Base-by-base conservation (phyloP, 1,284 basidiomycete species). In the Agroathelia rolfsii region DNA sequence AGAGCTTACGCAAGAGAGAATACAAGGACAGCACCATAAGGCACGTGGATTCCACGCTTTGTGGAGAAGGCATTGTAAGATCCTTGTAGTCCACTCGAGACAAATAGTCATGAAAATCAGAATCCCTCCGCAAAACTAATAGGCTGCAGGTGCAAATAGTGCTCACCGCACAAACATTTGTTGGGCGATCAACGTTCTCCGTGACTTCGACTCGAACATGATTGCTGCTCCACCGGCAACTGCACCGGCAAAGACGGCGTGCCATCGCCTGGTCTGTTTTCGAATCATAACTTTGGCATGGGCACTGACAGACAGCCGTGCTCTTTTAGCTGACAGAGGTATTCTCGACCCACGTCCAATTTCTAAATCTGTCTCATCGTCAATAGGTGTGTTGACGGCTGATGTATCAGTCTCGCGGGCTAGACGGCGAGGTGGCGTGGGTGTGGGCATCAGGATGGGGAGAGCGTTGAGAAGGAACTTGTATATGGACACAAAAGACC, bases 81-180 rank as follows among this genome's bases (percentile, higher is more conserved):
- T 1, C 87, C 87, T 49, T 93, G 86, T 13, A 93, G 55, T 1
- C 89, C 88, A 31, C 83, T 86, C 36, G 10, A 38, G 12, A 18
- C 18, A 29, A 31, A 25, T 35, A 28, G 11, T 32, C n/a, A 24
- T 27, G 6, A 36, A 17, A 30, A 15, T 3, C 14, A 25, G n/a
- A 13, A 16, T 6, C 24, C 24, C n/a, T 32, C 15, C 25, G 22
- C 11, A 27, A 8, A 9, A 18, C 9, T 19, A 9, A 15, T 19
- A 18, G 5, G 9, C 26, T 20, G 15, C 5, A 12, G 18, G 11
- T n/a, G 14, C 3, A 19, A 38, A 22, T 19, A 24, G 23, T 14
- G 60, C 72, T 32, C 37, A 80, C 82, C 85, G 71, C 32, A 93
- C 88, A 52, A 93, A 87, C 45, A 93, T 61, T 62, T 97, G 93